Evolutionary conservation across 257 asterid genomes (phyloP).

Genomic region (Solanum chiquidenum): DNA sequence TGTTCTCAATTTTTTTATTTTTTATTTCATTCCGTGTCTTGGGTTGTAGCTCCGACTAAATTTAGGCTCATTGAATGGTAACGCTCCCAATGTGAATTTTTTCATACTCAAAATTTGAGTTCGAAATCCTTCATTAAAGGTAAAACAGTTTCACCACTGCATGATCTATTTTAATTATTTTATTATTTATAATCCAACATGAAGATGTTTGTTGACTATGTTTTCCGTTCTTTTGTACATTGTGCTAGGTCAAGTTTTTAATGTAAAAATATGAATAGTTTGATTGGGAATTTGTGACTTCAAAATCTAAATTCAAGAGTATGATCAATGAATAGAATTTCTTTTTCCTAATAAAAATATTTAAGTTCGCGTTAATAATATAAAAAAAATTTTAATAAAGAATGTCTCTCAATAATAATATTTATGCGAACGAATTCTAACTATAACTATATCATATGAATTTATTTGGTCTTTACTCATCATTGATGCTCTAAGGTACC

Average conservation of each 20-base stretch:
- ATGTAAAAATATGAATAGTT: not conserved
- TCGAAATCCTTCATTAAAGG: too few relatives aligned
- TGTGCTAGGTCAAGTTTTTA: not conserved
- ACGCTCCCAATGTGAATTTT: too few relatives aligned
- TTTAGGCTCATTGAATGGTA: too few relatives aligned
- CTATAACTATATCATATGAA: not conserved
- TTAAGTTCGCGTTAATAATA: not conserved
- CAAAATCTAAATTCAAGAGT: not conserved
- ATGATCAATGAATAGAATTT: not conserved
- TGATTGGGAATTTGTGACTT: not conserved
- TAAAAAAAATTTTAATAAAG: not conserved
- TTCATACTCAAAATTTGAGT: too few relatives aligned
- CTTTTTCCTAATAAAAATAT: not conserved
- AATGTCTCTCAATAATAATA: not conserved
- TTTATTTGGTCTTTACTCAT: not conserved
- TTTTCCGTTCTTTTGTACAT: not conserved
- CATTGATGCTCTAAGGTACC: not conserved
- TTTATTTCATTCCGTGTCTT: too few relatives aligned
- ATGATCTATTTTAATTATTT: too few relatives aligned
- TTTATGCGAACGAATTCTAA: not conserved
- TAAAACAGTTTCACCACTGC: accelerated
- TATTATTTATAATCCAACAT: not conserved
- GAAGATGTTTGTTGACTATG: not conserved
- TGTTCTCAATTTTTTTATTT: not conserved
- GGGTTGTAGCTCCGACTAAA: too few relatives aligned